Evolutionary conservation across 306 rosid genomes (phyloP).

Genomic region (Bauhinia variegata): DNA sequence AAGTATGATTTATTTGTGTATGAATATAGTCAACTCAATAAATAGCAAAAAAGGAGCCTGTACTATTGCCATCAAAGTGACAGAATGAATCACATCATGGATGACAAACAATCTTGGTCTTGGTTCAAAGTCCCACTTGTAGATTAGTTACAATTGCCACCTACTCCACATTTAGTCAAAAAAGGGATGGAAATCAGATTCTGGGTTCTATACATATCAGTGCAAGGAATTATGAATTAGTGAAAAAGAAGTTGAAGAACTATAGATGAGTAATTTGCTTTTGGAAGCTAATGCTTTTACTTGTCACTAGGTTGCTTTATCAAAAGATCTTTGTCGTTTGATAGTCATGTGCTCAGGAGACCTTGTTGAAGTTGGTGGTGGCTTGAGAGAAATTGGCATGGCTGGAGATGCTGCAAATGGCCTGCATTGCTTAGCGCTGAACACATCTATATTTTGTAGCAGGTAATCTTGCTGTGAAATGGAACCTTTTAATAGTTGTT

Average conservation of each 20-base stretch:
- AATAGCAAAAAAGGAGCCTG: conserved; percentile 17
- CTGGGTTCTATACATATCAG: neutral
- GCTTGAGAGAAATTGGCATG: conserved; percentile 40
- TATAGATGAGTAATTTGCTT: conserved; percentile 19
- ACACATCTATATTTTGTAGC: conserved; percentile 84
- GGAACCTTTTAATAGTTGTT: conserved; percentile 27
- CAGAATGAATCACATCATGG: conserved; percentile 21
- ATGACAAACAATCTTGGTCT: conserved; percentile 8
- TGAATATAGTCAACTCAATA: conserved; percentile 14
- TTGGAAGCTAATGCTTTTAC: conserved; percentile 43
- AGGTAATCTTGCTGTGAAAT: conserved; percentile 63
- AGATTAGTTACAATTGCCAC: conserved; percentile 25
- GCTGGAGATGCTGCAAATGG: conserved; percentile 58
- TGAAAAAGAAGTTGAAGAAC: neutral
- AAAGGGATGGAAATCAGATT: conserved; percentile 14
- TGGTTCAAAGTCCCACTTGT: conserved; percentile 10
- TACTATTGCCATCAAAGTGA: conserved; percentile 7
- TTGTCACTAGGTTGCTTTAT: conserved; percentile 74
- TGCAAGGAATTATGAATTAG: conserved; percentile 17
- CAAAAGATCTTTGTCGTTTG: conserved; percentile 93
- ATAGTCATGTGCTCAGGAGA: conserved; percentile 88
- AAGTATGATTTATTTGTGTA: conserved; percentile 25
- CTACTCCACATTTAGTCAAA: neutral
- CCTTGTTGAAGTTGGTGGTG: conserved; percentile 51
- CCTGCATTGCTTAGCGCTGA: conserved; percentile 79